Evolutionary conservation across 495 filamentous ascomycete genomes (phyloP), one percentile per base, ranked within the genome.

Genomic region (Penicillium maclennaniae): DNA sequence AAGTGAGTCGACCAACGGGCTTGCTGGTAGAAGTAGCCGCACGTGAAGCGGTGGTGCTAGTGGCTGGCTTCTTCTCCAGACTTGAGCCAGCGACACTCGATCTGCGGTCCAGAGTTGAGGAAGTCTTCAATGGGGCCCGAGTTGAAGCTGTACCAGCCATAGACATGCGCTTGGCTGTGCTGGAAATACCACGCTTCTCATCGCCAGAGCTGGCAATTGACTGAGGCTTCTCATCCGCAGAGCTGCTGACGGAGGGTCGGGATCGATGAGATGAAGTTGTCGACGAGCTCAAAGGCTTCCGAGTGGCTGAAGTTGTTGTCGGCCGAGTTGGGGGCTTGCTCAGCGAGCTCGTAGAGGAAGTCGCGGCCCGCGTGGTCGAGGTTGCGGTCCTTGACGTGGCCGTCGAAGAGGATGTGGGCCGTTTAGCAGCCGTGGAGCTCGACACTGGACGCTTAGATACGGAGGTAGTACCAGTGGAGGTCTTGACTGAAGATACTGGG

Each of bases 91-190:
- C 67, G 23, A 75, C 65, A 56, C 69, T 78, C 23, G 75, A 68
- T 49, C 73, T 60, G 14, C 75, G 68, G 47, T 76, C 72, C 15
- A 68, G 23, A 8, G 69, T 67, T 26, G 69, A 70, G n/a, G 70
- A 59, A 3, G 74, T 49, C 59, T 69, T 75, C 28, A 67, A 54
- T 1, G 73, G 70, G 2, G 73, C 63, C 1, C 71, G 65, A 8
- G 66, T 69, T 23, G 69, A 62, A 0, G 69, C 45, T 16, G 60
- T 72, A 10, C 72, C 70, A 12, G 61, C 72, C 43, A 78, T 66
- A 7, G 75, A 78, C 72, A 76, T 75, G 31, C 75, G 69, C 59
- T 78, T 78, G 38, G 75, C 71, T 4, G 71, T 63, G n/a, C 69
- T 58, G 17, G 69, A 71, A 47, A 77, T 74, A 2, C 70, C 71